Conservation (phyloP, 2,329 filamentous ascomycete species). For the Coniochaeta sp. region DNA sequence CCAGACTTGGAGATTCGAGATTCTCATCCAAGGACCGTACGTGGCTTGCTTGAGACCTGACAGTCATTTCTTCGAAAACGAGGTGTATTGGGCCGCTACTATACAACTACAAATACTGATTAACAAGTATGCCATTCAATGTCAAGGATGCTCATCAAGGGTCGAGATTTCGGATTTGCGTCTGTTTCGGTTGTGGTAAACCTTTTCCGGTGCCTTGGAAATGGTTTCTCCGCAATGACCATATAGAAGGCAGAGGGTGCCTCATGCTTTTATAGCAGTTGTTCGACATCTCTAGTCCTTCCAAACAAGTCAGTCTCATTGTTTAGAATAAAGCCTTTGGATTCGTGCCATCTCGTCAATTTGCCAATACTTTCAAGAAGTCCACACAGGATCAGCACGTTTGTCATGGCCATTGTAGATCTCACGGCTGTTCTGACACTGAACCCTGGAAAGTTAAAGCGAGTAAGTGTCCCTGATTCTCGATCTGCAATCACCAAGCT, state of each 20-base stretch:
- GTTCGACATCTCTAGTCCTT: neutral
- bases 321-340: neutral
- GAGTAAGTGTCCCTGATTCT: neutral
- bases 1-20: too few species aligned
- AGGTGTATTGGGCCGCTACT: too few species aligned
- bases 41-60: too few species aligned
- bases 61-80: too few species aligned
- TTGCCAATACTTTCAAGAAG: neutral
- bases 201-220: neutral
- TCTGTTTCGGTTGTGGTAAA: neutral
- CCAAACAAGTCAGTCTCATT: neutral
- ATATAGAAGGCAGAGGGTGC: neutral
- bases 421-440: neutral
- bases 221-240: neutral
- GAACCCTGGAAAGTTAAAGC: neutral
- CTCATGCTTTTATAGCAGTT: neutral
- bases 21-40: too few species aligned
- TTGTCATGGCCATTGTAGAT: neutral
- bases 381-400: neutral
- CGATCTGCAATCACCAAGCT: neutral
- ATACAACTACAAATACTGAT: too few species aligned
- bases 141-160: neutral
- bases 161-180: neutral
- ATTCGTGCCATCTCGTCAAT: too few species aligned
- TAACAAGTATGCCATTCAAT: too few species aligned